Conservation (phyloP, 108 stramenopile genomes). For the Asterionellopsis glacialis region DNA sequence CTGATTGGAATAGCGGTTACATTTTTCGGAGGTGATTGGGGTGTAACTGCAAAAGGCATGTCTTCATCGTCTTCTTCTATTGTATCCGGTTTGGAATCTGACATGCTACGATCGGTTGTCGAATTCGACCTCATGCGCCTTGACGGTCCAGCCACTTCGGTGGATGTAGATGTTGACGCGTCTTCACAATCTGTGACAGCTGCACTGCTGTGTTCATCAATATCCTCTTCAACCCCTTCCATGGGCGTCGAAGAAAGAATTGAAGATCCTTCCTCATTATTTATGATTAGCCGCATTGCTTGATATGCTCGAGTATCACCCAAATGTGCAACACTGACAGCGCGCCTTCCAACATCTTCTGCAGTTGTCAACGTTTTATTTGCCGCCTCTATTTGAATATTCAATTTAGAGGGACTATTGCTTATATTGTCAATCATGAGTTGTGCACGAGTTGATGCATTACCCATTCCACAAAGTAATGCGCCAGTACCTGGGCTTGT, state of each 20-base stretch:
- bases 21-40: slow-evolving; percentile 24
- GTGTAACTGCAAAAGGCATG: slow-evolving; percentile 78
- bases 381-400: slow-evolving; percentile 49
- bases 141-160: slow-evolving; percentile 31
- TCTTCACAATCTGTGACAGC: slow-evolving; percentile 15
- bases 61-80: slow-evolving; percentile 70
- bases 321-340: slow-evolving; percentile 82
- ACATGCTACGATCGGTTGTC: slow-evolving; percentile 30
- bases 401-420: slow-evolving; percentile 30
- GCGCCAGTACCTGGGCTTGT: slow-evolving; percentile 87
- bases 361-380: slow-evolving; percentile 74
- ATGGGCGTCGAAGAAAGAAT: slow-evolving; percentile 53
- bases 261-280: slow-evolving; percentile 42
- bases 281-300: slow-evolving; percentile 63
- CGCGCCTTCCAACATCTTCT: slow-evolving; percentile 84
- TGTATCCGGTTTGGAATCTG: slow-evolving; percentile 9
- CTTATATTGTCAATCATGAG: slow-evolving; percentile 16
- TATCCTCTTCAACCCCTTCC: slow-evolving; percentile 74
- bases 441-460: slow-evolving; percentile 20
- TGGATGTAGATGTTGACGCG: slow-evolving; percentile 32
- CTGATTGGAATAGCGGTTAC: neutral
- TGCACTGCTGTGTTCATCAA: slow-evolving; percentile 7
- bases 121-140: slow-evolving; percentile 26
- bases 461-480: slow-evolving; percentile 59
- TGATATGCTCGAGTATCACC: slow-evolving; percentile 79